A percentile compares a stretch with the other conserved stretches of the same genome.
These are phyloP conservation scores for Fusarium algeriense DNA, from an alignment of 2,329 filamentous ascomycete species.

Conservation along the genomic window DNA sequence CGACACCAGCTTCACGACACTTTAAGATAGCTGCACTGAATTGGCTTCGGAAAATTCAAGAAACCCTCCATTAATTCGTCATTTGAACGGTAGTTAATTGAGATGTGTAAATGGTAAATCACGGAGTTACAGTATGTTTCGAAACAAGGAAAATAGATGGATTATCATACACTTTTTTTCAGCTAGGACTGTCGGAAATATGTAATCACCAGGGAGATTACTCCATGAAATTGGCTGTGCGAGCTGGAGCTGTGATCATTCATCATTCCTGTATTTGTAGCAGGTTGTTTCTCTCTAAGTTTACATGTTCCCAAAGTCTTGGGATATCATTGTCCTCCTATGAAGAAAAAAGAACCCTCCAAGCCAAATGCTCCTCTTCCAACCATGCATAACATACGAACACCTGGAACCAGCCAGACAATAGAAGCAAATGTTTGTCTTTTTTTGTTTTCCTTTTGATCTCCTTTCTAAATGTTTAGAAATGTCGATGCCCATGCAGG, in stretches of 20 bases:
- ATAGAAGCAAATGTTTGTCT: conserved; percentile 40
- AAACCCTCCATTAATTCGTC: background rate
- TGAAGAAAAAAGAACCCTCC: conserved; percentile 50
- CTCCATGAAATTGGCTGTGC: conserved; percentile 31
- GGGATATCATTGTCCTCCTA: conserved; percentile 51
- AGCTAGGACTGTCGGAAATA: conserved; percentile 7
- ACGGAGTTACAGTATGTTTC: background rate
- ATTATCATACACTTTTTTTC: conserved; percentile 5
- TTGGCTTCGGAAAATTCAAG: background rate
- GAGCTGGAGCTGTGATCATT: conserved; percentile 44
- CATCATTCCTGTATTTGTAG: conserved; percentile 49
- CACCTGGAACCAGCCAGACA: conserved; percentile 55
- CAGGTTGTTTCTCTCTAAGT: conserved; percentile 48
- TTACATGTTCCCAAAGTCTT: conserved; percentile 52
- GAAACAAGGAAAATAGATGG: background rate
- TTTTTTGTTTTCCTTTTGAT: conserved; percentile 21
- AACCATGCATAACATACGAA: conserved; percentile 52
- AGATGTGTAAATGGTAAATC: background rate
- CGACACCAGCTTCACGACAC: conserved; percentile 19
- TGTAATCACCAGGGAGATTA: conserved; percentile 28
- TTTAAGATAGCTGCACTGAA: conserved; percentile 13
- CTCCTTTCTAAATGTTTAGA: conserved; percentile 36
- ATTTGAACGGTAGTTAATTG: conserved; percentile 7
- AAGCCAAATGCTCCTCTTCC: conserved; percentile 52
- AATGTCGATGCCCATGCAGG: conserved; percentile 53